phyloP scores from a whole-genome alignment of 805 yeast genomes.

The Lachancea quebecensis region DNA sequence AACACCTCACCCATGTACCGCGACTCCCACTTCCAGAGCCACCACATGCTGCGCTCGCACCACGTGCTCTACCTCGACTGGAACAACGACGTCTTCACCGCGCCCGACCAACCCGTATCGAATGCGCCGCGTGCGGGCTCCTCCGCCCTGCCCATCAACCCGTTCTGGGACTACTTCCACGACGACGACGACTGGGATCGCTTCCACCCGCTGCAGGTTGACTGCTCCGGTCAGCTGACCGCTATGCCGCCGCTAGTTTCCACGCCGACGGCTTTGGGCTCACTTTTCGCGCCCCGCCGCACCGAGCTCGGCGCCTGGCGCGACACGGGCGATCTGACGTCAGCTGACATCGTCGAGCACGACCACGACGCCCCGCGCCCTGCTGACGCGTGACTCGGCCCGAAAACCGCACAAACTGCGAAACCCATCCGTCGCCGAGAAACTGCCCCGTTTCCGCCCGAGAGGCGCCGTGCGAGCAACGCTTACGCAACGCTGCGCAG shows the following conservation, averaged over 20 bases:
- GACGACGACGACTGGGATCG: constrained; percentile 29
- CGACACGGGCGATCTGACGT: neutral
- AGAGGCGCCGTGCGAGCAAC: too few relatives aligned
- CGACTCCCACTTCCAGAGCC: constrained; percentile 26
- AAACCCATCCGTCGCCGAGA: too few relatives aligned
- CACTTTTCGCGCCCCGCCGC: constrained; percentile 6
- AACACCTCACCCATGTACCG: constrained; percentile 11
- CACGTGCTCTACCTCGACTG: constrained; percentile 26
- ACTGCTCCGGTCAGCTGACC: constrained; percentile 21
- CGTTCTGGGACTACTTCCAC: constrained; percentile 29
- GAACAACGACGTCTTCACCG: constrained; percentile 26
- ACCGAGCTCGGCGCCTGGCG: constrained; percentile 5
- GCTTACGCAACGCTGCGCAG: too few relatives aligned
- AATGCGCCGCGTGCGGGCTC: constrained; percentile 9
- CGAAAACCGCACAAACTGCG: too few relatives aligned
- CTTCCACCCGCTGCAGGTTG: constrained; percentile 19
- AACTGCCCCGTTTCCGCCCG: too few relatives aligned
- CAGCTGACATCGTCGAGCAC: neutral
- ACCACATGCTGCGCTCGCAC: constrained; percentile 19
- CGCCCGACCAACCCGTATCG: constrained; percentile 21
- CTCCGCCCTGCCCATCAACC: constrained; percentile 11
- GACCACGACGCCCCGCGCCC: neutral
- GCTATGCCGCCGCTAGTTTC: constrained; percentile 8
- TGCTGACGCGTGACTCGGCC: too few relatives aligned
- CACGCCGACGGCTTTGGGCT: constrained; percentile 5